Percentiles rank a stretch among this genome's conserved stretches.
Evolutionary conservation across 1,284 basidiomycete genomes (phyloP).

Genomic region (Schizophyllum amplum): DNA sequence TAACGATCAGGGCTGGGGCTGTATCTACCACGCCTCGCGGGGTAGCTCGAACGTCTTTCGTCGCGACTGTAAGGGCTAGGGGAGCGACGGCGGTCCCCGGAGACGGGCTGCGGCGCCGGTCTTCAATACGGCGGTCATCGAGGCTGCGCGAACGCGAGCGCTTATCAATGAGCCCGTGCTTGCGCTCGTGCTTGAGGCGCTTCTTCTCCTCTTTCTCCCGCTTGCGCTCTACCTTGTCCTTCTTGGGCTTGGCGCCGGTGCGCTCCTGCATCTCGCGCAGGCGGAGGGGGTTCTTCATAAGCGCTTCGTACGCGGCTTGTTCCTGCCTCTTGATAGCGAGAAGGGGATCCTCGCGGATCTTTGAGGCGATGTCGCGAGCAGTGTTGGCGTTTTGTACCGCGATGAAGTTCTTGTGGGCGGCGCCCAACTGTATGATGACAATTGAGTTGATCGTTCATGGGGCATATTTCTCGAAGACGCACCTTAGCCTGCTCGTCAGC

Average conservation of each 20-base stretch:
- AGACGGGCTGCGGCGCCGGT: constrained; percentile 24
- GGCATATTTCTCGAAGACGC: constrained; percentile 19
- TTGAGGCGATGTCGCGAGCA: constrained; percentile 82
- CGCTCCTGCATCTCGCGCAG: constrained; percentile 75
- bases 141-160: constrained; percentile 33
- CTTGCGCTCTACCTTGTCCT: constrained; percentile 68
- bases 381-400: constrained; percentile 91
- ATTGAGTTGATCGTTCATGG: not conserved
- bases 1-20: constrained; percentile 10
- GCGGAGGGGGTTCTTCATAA: constrained; percentile 88
- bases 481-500: constrained; percentile 88
- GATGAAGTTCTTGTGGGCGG: constrained; percentile 83
- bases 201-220: constrained; percentile 51
- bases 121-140: constrained; percentile 24
- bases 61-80: constrained; percentile 28
- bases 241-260: constrained; percentile 67
- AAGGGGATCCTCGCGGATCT: constrained; percentile 93
- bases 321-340: constrained; percentile 98
- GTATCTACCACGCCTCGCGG: constrained; percentile 7
- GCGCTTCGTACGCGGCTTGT: constrained; percentile 83
- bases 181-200: constrained; percentile 47
- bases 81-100: constrained; percentile 31
- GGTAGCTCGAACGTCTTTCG: constrained; percentile 16
- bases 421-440: constrained; percentile 52
- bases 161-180: constrained; percentile 22